A percentile compares a stretch with the other conserved stretches of the same genome.
phyloP scores from a whole-genome alignment of 768 basidiomycete species.

The Naganishia kalamii region DNA sequence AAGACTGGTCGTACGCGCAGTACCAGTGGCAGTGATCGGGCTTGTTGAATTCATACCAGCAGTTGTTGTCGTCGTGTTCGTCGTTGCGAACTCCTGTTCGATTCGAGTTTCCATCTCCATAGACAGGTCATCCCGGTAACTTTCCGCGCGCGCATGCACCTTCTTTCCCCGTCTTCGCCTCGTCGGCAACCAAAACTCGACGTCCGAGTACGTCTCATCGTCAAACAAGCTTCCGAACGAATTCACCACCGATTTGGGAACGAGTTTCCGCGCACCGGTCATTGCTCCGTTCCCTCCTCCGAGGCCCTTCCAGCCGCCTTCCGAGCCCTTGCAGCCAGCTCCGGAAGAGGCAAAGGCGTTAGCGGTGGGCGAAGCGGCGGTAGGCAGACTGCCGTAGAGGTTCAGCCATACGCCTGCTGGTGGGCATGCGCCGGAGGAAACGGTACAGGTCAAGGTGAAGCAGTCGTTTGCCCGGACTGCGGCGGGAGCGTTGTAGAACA shows the following conservation, averaged over 20 bases:
- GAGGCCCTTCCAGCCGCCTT: conserved; percentile 37
- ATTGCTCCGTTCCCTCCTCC: conserved; percentile 37
- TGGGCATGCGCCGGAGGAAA: conserved; percentile 60
- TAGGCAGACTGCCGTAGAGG: conserved; percentile 47
- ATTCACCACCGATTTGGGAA: conserved; percentile 63
- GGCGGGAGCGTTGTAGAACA: conserved; percentile 56
- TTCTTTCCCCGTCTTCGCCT: conserved; percentile 1
- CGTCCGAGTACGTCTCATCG: conserved; percentile 76
- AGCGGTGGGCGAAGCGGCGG: conserved; percentile 6
- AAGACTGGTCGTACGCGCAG: neutral
- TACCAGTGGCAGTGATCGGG: neutral
- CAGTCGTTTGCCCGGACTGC: conserved; percentile 54
- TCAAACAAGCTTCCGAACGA: conserved; percentile 69
- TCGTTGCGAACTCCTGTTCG: neutral
- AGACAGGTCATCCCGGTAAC: neutral
- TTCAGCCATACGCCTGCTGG: conserved; percentile 48
- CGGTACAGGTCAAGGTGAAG: conserved; percentile 69
- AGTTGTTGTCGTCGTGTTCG: neutral
- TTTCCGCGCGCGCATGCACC: neutral
- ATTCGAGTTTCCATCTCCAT: neutral
- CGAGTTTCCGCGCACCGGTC: conserved; percentile 45
- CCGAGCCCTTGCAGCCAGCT: conserved; percentile 34
- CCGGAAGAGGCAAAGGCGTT: conserved; percentile 5
- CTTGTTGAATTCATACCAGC: neutral
- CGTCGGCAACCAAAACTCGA: conserved; percentile 67